Evolutionary conservation across 345 rosid genomes (phyloP), one percentile per base, ranked within the genome.

Genomic region (Brassica cretica): DNA sequence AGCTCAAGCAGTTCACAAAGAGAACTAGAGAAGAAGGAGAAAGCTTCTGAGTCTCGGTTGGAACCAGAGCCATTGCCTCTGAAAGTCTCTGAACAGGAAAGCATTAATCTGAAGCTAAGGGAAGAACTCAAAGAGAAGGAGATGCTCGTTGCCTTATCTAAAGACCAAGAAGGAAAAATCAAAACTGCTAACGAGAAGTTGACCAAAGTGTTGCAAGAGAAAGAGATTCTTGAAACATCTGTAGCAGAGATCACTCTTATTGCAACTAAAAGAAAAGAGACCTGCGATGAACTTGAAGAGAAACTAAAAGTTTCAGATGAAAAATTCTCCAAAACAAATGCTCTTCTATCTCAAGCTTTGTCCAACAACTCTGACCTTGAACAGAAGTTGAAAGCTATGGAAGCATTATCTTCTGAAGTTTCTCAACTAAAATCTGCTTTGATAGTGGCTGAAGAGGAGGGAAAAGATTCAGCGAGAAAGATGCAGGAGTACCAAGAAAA

Each of bases 251-350:
- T 64, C 46, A 64, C 14, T 33, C 12, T 11, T 3, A 15, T 6
- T 15, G 46, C 68, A 64, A 25, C 46, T 33, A 16, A 33, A 33
- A 32, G 8, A 15, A 64, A 33, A 33, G 68, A 32, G 46, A 64
- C 0, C 1, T 64, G 68, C 11, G 46, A 8, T 16, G 14, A 64
- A 64, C 90, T 93, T 53, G 91, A 85, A 74, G 75, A 87, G 81
- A 91, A 85, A 78, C 51, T 91, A 70, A 89, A 88, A 77, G 83
- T 87, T 62, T 78, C 88, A 30, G 93, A 87, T 80, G 88, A 77
- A 67, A 81, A 74, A 19, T 83, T 76, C 64, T 89, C 87, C 56
- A 49, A 49, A 49, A n/a, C 56, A n/a, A 7, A 49, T 49, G 7
- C 56, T 49, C 56, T 49, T 49, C 56, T 49, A 5, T 15, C 59